Evolutionary conservation across 768 basidiomycete genomes (phyloP).

Genomic region (Russula dissimulans): DNA sequence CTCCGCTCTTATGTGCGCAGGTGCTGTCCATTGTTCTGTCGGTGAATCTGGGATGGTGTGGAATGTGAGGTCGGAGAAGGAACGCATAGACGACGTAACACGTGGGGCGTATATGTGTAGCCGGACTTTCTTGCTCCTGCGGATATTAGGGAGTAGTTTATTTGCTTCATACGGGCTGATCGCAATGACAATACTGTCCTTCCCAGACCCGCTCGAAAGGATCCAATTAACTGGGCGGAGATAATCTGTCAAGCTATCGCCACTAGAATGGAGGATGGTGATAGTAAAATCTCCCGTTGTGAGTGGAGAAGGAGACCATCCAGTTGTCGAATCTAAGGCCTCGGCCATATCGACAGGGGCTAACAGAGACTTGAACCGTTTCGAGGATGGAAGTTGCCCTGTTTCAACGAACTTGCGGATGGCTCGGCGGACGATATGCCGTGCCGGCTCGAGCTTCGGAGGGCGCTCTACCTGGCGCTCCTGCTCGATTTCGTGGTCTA

Average conservation of each 20-base stretch:
- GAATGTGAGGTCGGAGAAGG: constrained; percentile 8
- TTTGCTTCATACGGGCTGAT: constrained; percentile 13
- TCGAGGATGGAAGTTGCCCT: neutral
- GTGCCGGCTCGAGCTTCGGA: neutral
- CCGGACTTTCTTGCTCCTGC: constrained; percentile 4
- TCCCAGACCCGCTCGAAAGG: constrained; percentile 7
- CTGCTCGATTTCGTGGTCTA: constrained; percentile 9
- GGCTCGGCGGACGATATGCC: neutral
- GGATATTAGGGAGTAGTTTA: constrained; percentile 10
- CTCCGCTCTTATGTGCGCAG: neutral
- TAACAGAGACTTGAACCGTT: no score
- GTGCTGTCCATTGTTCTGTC: neutral
- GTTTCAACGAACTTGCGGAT: constrained; percentile 6
- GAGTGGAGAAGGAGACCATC: constrained; percentile 8
- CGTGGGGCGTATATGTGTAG: constrained; percentile 9
- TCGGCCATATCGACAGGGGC: neutral
- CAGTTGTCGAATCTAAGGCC: neutral
- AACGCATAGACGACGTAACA: constrained; percentile 3
- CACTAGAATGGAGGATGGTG: neutral
- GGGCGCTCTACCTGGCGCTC: constrained; percentile 9
- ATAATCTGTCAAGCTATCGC: neutral
- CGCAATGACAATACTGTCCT: neutral
- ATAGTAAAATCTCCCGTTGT: constrained; percentile 6
- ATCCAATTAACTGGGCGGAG: constrained; percentile 14
- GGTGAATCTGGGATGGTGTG: neutral